Evolutionary conservation across 2,329 filamentous ascomycete genomes (phyloP).

Genomic region (Ascochyta lentis): DNA sequence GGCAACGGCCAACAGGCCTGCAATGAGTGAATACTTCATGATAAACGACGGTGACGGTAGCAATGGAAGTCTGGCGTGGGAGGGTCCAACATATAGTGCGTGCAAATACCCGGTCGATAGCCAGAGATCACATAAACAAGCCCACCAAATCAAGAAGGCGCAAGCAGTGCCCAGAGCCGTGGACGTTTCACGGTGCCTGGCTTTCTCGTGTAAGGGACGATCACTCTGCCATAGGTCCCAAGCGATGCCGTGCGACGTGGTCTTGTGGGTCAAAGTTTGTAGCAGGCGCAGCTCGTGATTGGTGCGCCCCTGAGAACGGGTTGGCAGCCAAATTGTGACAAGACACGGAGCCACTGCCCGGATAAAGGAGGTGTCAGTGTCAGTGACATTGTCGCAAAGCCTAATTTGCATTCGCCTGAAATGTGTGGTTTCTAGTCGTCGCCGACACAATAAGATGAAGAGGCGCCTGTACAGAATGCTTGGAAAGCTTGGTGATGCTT

Average conservation of each 20-base stretch:
- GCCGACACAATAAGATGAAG: conserved; percentile 4
- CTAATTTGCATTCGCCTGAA: neutral
- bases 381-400: conserved; percentile 2
- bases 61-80: neutral
- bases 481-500: conserved; percentile 20
- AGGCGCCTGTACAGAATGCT: conserved; percentile 16
- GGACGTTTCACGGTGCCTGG: conserved; percentile 10
- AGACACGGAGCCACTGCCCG: conserved; percentile 1
- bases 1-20: conserved; percentile 43
- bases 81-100: conserved; percentile 6
- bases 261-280: conserved; percentile 10
- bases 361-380: conserved; percentile 9
- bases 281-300: conserved; percentile 4
- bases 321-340: conserved; percentile 5
- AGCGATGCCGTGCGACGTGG: conserved; percentile 15
- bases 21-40: conserved; percentile 43
- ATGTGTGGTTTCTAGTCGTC: neutral
- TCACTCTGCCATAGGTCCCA: conserved; percentile 10
- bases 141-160: conserved; percentile 23
- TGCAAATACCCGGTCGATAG: conserved; percentile 2
- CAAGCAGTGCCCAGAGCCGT: conserved; percentile 12
- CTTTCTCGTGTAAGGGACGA: conserved; percentile 18
- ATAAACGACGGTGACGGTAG: neutral
- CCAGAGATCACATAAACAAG: conserved; percentile 26
- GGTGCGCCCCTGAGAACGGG: conserved; percentile 8